These are phyloP conservation scores for Fusarium sp. DNA, from an alignment of 2,329 filamentous ascomycete species.

Conservation along the genomic window DNA sequence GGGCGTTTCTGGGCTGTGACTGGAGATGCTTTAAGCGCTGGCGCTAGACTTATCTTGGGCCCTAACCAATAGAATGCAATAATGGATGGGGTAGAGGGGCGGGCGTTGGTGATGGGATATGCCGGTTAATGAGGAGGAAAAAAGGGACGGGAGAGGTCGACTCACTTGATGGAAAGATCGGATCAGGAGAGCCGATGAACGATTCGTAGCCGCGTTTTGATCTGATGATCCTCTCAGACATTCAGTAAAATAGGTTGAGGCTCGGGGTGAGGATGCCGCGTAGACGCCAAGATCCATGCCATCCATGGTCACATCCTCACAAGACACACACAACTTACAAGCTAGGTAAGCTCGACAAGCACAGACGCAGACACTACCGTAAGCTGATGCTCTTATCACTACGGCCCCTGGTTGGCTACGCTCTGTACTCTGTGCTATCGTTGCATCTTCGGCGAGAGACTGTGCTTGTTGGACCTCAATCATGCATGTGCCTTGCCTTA, in stretches of 20 bases:
- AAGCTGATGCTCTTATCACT: slow-evolving; percentile 10
- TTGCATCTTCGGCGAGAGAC: not conserved
- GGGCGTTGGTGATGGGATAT: slow-evolving; percentile 1
- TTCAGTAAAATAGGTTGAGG: not conserved
- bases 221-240: slow-evolving; percentile 14
- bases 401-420: not conserved
- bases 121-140: not conserved
- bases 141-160: not conserved
- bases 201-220: slow-evolving; percentile 1
- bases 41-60: slow-evolving; percentile 29
- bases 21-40: slow-evolving; percentile 41
- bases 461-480: not conserved
- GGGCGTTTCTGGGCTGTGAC: slow-evolving; percentile 23
- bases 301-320: not conserved
- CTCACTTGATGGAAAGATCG: slow-evolving; percentile 26
- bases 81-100: not conserved
- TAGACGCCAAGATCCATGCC: slow-evolving; percentile 10
- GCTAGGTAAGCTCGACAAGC: too few species aligned
- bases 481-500: not conserved
- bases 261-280: not conserved
- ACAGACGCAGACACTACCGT: slow-evolving; percentile 10
- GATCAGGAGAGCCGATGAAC: slow-evolving; percentile 24
- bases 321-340: not conserved
- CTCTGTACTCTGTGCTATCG: not conserved
- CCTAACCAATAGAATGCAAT: too few species aligned